Evolutionary conservation across 352 stramenopile genomes (phyloP).

Genomic region (Phytophthora crassamura): DNA sequence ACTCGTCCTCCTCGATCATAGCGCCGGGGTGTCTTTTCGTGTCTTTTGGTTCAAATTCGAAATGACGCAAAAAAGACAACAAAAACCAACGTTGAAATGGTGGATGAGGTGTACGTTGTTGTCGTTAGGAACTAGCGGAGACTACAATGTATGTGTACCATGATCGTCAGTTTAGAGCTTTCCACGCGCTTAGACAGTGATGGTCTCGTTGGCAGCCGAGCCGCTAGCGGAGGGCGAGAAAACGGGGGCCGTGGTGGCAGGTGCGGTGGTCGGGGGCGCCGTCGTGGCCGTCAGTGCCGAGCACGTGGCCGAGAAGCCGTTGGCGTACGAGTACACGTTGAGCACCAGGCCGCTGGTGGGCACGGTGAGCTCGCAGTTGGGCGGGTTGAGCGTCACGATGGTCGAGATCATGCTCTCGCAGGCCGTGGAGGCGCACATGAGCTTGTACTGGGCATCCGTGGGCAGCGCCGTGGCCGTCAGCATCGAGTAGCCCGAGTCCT

Average conservation of each 20-base stretch:
- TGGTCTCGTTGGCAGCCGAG: conserved; percentile 1
- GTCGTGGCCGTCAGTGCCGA: conserved; percentile 1
- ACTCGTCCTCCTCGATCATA: conserved; percentile 88
- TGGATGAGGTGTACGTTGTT: too few relatives aligned
- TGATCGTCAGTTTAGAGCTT: too few relatives aligned
- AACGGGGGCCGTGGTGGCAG: background rate
- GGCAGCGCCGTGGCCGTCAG: conserved; percentile 30
- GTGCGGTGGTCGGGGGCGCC: background rate
- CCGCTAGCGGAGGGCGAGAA: background rate
- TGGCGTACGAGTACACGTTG: conserved; percentile 33
- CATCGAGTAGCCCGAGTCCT: conserved; percentile 35
- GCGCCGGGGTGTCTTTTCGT: conserved; percentile 10
- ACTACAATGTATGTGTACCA: too few relatives aligned
- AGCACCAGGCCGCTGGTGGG: conserved; percentile 30
- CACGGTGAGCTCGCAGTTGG: conserved; percentile 35
- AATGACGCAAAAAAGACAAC: too few relatives aligned
- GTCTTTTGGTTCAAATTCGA: background rate
- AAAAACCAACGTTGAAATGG: too few relatives aligned
- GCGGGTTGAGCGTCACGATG: conserved; percentile 25
- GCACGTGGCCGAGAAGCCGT: conserved; percentile 24
- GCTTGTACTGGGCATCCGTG: conserved; percentile 27
- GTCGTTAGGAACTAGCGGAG: too few relatives aligned
- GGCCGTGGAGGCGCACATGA: conserved; percentile 33
- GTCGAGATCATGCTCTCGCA: conserved; percentile 27
- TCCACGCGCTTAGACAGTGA: background rate